These are phyloP conservation scores for Rosa lucieae DNA, from an alignment of 306 rosid species.

Conservation along the genomic window DNA sequence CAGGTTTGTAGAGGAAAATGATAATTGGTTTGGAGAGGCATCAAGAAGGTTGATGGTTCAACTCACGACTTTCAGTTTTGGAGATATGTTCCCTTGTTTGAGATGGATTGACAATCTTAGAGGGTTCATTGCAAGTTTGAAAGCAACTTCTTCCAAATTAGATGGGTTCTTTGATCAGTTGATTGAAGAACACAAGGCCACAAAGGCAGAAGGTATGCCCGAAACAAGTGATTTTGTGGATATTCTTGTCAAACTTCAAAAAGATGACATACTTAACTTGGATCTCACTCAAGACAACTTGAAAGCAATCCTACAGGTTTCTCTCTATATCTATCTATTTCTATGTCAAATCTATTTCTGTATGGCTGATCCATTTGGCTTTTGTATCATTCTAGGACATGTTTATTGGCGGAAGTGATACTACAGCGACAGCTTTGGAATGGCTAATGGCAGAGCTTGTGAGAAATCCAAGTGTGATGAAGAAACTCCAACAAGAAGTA, in stretches of 20 bases:
- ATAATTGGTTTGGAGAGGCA: conserved; percentile 4
- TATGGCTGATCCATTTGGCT: not conserved
- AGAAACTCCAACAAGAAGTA: conserved; percentile 57
- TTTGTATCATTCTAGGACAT: conserved; percentile 44
- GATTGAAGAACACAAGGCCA: conserved; percentile 30
- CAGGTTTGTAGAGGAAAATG: conserved; percentile 7
- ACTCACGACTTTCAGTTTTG: conserved; percentile 2
- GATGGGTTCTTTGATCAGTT: conserved; percentile 34
- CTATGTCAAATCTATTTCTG: not conserved
- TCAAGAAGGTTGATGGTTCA: conserved; percentile 2
- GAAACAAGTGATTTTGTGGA: conserved; percentile 8
- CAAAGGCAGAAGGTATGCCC: not conserved
- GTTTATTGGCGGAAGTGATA: conserved; percentile 41
- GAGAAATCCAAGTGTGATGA: conserved; percentile 42
- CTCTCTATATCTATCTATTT: not conserved
- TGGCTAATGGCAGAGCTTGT: conserved; percentile 55
- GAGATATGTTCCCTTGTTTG: conserved; percentile 41
- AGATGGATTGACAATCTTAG: conserved; percentile 43
- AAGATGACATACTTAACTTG: not conserved
- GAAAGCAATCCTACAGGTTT: conserved; percentile 34
- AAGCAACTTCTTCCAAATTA: not conserved
- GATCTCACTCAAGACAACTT: conserved; percentile 10
- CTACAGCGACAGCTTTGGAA: conserved; percentile 31
- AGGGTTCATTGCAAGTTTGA: conserved; percentile 19
- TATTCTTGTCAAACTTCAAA: conserved; percentile 27